phyloP scores from a whole-genome alignment of 2,329 filamentous ascomycete species.

The Arthrobotrys pseudoclavata region DNA sequence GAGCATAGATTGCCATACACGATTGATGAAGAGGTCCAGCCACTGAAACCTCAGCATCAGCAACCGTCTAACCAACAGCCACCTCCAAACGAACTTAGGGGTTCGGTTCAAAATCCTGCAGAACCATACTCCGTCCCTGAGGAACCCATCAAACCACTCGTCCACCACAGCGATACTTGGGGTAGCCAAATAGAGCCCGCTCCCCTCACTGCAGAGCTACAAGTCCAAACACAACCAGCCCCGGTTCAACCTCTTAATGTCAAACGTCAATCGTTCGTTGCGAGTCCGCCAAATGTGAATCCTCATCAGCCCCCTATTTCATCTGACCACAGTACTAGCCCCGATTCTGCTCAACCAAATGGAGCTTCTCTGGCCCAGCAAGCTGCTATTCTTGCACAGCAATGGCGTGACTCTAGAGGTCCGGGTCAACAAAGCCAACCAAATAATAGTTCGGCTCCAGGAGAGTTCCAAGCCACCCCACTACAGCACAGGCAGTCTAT shows the following conservation, averaged over 20 bases:
- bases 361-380: slow-evolving; percentile 49
- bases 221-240: slow-evolving; percentile 13
- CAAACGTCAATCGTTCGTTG: slow-evolving; percentile 38
- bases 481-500: slow-evolving; percentile 42
- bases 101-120: slow-evolving; percentile 17
- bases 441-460: slow-evolving; percentile 10
- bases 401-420: slow-evolving; percentile 39
- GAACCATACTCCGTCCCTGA: slow-evolving; percentile 33
- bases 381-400: slow-evolving; percentile 53
- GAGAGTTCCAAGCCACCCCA: slow-evolving; percentile 7
- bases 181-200: slow-evolving; percentile 26
- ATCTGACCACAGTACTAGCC: neutral
- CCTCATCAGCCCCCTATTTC: neutral
- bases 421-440: slow-evolving; percentile 4
- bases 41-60: slow-evolving; percentile 37
- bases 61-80: slow-evolving; percentile 22
- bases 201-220: slow-evolving; percentile 18
- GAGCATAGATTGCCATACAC: slow-evolving; percentile 56
- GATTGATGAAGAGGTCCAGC: slow-evolving; percentile 44
- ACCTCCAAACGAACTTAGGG: slow-evolving; percentile 11
- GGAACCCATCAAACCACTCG: slow-evolving; percentile 22
- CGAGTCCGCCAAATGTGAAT: slow-evolving; percentile 11
- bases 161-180: slow-evolving; percentile 41
- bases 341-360: slow-evolving; percentile 34
- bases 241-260: slow-evolving; percentile 50